Conservation (phyloP, 371 early-diverging fungal genomes). For the Smittium culicis region DNA sequence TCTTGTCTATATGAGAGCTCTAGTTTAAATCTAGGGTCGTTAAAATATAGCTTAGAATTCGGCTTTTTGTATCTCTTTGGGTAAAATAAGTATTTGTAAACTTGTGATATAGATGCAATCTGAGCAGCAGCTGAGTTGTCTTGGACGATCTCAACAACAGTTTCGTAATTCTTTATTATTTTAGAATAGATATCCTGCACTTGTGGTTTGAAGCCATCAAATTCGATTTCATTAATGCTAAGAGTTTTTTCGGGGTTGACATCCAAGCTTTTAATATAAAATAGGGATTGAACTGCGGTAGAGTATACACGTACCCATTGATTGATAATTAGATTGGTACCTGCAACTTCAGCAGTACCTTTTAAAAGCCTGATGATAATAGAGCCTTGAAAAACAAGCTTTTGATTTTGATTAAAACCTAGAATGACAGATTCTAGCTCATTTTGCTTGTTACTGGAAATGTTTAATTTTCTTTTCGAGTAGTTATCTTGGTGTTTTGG, state of each 20-base stretch:
- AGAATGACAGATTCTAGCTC: not conserved
- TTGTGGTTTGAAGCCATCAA: not conserved
- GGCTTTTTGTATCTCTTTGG: slow-evolving; percentile 11
- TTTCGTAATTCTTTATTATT: not conserved
- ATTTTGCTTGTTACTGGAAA: not conserved
- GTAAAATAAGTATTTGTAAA: slow-evolving; percentile 17
- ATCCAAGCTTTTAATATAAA: not conserved
- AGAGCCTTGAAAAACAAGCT: slow-evolving; percentile 4
- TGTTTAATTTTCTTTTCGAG: not conserved
- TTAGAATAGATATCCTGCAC: not conserved
- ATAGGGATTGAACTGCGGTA: not conserved
- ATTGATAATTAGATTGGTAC: not conserved
- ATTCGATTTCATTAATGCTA: not conserved
- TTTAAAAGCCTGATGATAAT: not conserved
- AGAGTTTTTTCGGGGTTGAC: not conserved
- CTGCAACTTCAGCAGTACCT: not conserved
- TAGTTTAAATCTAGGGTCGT: not conserved
- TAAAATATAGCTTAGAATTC: not conserved
- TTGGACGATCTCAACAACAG: slow-evolving; percentile 17
- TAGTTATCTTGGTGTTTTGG: not conserved
- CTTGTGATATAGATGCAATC: slow-evolving; percentile 18
- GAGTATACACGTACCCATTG: slow-evolving; percentile 4
- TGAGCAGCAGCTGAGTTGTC: slow-evolving; percentile 22
- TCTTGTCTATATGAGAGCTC: slow-evolving; percentile 5
- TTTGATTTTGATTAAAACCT: not conserved